Conservation (phyloP, 1,139 yeast species). For the Kodamaea sp. region DNA sequence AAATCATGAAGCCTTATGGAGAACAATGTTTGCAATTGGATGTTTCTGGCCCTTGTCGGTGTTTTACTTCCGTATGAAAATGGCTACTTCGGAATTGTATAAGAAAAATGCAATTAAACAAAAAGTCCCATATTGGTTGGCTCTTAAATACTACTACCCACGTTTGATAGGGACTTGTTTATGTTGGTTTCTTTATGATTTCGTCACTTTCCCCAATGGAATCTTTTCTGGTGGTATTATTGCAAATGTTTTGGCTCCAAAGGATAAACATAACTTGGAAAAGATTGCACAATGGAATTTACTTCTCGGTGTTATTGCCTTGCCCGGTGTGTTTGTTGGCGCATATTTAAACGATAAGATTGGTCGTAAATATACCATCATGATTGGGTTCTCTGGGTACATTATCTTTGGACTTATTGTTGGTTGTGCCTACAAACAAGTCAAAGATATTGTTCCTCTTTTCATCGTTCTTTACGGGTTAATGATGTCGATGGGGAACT, state of each 20-base stretch:
- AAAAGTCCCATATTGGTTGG: conserved; percentile 52
- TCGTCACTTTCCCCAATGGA: conserved; percentile 64
- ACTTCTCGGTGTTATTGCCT: conserved; percentile 46
- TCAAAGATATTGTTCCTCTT: conserved; percentile 47
- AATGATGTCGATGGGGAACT: conserved; percentile 58
- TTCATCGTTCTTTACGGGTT: conserved; percentile 59
- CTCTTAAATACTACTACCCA: conserved; percentile 53
- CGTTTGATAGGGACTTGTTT: conserved; percentile 54
- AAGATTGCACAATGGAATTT: conserved; percentile 57
- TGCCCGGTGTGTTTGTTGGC: conserved; percentile 60
- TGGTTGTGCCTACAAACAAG: conserved; percentile 50
- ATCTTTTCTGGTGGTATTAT: conserved; percentile 52
- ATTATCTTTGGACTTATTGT: conserved; percentile 57
- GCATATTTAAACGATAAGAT: conserved; percentile 50
- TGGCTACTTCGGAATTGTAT: conserved; percentile 64
- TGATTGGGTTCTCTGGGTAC: conserved; percentile 57
- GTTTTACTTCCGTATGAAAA: conserved; percentile 65
- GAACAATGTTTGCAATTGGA: conserved; percentile 73
- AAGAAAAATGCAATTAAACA: conserved; percentile 48
- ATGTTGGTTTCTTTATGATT: conserved; percentile 63
- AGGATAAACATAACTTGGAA: conserved; percentile 34
- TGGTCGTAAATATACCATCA: conserved; percentile 57
- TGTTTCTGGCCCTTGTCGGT: conserved; percentile 70
- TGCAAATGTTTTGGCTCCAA: conserved; percentile 36
- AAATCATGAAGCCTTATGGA: conserved; percentile 60